Conservation (phyloP, 345 rosid species). For the Hevea brasiliensis region DNA sequence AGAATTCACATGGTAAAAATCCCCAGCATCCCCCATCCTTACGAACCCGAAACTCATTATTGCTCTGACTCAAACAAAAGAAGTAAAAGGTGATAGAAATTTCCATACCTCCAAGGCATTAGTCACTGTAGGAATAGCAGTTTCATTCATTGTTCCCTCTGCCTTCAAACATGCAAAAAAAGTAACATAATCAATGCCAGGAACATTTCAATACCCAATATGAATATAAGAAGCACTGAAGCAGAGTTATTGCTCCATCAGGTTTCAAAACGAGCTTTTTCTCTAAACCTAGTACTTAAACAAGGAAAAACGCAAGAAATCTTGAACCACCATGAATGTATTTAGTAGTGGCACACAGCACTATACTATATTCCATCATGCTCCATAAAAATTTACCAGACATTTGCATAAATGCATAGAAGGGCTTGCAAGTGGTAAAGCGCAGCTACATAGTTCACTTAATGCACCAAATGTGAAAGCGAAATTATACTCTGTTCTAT, state of each 20-base stretch:
- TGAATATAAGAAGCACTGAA: not conserved
- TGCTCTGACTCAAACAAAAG: not conserved
- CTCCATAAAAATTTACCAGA: not conserved
- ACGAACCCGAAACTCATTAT: not conserved
- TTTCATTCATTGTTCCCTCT: constrained; percentile 70
- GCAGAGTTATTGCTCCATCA: not conserved
- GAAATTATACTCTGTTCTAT: not conserved
- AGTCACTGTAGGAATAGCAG: constrained; percentile 56
- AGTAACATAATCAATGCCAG: not conserved
- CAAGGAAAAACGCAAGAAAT: not conserved
- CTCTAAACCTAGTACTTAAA: not conserved
- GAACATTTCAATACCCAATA: not conserved
- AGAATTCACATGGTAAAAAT: not conserved
- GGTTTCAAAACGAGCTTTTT: not conserved
- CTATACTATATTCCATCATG: not conserved
- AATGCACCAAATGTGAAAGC: not conserved
- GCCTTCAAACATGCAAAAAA: constrained; percentile 48
- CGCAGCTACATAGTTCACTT: no score
- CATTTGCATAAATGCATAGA: not conserved
- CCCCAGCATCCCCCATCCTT: not conserved
- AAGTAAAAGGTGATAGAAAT: not conserved
- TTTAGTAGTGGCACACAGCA: not conserved
- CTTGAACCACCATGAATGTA: not conserved
- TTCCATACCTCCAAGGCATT: constrained; percentile 59
- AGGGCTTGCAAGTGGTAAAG: no score